Conservation (phyloP, 169 alveolate species). For the Ichthyophthirius multifiliis region DNA sequence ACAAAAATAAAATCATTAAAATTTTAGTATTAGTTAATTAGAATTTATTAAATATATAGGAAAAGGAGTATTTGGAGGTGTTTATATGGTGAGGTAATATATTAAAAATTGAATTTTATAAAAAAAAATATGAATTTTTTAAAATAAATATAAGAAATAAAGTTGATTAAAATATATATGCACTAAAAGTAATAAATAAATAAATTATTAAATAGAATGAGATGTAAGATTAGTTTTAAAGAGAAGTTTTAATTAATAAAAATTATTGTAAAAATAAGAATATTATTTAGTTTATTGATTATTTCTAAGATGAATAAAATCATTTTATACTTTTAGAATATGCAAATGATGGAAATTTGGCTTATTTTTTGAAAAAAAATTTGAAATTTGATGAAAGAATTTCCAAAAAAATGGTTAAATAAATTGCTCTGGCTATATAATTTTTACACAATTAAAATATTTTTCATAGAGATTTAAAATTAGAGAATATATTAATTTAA, state of each 20-base stretch:
- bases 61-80: constrained; percentile 17
- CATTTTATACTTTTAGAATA: constrained; percentile 60
- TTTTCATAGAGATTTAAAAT: constrained; percentile 61
- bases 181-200: background rate
- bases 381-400: constrained; percentile 29
- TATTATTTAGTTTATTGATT: constrained; percentile 54
- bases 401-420: background rate
- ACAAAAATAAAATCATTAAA: no score
- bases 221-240: constrained; percentile 7
- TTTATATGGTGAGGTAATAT: constrained; percentile 16
- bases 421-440: background rate
- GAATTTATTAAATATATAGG: background rate
- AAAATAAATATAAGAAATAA: background rate
- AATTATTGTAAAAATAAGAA: constrained; percentile 59
- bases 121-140: background rate
- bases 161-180: background rate
- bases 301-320: constrained; percentile 58
- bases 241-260: constrained; percentile 74
- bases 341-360: constrained; percentile 19
- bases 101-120: background rate
- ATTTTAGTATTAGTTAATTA: no score
- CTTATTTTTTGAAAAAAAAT: background rate
- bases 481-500: constrained; percentile 49
- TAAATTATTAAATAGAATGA: constrained; percentile 2
- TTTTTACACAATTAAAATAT: constrained; percentile 32